Conservation (phyloP, 78 protist species). For the Dictyostelium intermedium region DNA sequence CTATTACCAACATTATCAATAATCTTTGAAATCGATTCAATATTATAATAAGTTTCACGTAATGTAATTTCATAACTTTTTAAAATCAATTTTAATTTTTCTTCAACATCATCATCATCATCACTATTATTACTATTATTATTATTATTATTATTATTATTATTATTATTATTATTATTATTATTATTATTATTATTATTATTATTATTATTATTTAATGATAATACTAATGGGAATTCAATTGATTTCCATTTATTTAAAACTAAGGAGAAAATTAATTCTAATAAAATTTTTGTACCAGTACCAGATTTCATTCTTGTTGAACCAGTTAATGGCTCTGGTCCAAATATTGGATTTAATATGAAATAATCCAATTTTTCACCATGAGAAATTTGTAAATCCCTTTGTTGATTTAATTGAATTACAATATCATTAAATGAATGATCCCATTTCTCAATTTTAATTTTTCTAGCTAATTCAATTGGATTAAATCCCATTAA, state of each 20-base stretch:
- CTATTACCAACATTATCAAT: conserved; percentile 22
- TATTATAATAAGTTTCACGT: conserved; percentile 45
- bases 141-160: background rate
- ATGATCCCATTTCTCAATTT: conserved; percentile 77
- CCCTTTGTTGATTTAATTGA: background rate
- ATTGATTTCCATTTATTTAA: background rate
- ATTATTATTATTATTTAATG: background rate
- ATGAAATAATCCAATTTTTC: conserved; percentile 18
- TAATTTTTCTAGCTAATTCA: conserved; percentile 61
- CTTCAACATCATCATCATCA: background rate
- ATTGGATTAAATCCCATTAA: conserved; percentile 93
- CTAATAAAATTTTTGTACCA: conserved; percentile 83
- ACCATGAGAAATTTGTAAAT: background rate
- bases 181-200: background rate
- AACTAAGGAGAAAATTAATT: conserved; percentile 13
- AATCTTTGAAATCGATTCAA: background rate
- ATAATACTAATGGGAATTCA: background rate
- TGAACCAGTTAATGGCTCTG: conserved; percentile 93
- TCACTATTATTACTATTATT: background rate
- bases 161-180: background rate
- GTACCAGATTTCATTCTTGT: conserved; percentile 94
- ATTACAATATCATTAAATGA: conserved; percentile 51
- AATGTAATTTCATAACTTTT: conserved; percentile 32
- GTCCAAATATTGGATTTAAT: conserved; percentile 90
- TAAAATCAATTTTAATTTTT: background rate